Conservation (phyloP, 495 filamentous ascomycete genomes). For the Cetradonia linearis region DNA sequence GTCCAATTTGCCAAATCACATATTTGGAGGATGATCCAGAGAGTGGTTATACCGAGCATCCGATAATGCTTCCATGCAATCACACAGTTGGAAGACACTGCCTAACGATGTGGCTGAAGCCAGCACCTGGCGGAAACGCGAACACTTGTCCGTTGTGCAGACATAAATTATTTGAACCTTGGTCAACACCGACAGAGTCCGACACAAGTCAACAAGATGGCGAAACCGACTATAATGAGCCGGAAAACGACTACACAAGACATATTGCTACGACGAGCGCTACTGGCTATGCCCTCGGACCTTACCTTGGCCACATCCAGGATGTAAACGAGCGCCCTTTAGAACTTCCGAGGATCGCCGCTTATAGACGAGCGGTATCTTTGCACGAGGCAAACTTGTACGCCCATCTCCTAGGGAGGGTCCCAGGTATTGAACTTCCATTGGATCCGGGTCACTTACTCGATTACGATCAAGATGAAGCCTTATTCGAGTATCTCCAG, state of each 20-base stretch:
- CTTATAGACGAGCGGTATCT: neutral
- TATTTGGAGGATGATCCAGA: neutral
- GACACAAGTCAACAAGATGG: neutral
- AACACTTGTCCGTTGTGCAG: neutral
- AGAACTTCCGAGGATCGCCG: neutral
- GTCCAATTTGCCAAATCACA: neutral
- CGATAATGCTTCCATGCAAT: neutral
- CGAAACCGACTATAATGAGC: neutral
- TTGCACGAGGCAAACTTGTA: neutral
- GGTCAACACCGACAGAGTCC: neutral
- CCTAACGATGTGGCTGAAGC: neutral
- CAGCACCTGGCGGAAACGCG: neutral
- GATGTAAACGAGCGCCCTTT: neutral
- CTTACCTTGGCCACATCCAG: neutral
- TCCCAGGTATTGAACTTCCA: neutral
- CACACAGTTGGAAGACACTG: slow-evolving; percentile 5
- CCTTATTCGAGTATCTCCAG: neutral
- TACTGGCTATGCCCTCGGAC: neutral
- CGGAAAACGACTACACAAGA: neutral
- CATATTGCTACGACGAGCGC: neutral
- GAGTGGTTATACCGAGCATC: neutral
- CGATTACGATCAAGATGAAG: neutral
- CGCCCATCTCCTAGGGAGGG: neutral
- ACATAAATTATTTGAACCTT: neutral
- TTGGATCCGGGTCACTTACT: neutral